Percentiles rank a stretch among this genome's conserved stretches.
These are phyloP conservation scores for Mycosphaerella sp. DNA, from an alignment of 2,329 filamentous ascomycete species.

Conservation along the genomic window DNA sequence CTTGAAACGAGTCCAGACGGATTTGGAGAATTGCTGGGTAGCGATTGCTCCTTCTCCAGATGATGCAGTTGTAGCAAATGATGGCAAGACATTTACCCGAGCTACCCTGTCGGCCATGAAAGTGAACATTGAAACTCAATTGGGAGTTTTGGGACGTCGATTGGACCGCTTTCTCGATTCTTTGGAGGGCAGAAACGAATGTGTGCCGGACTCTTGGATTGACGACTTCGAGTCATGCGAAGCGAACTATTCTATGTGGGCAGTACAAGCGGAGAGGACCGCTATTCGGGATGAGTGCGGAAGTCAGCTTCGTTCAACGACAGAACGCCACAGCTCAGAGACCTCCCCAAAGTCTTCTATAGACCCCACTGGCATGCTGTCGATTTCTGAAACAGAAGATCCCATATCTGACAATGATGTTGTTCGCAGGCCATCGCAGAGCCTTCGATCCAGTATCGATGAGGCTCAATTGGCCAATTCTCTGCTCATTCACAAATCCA, in stretches of 20 bases:
- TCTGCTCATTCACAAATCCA: neutral
- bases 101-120: conserved; percentile 35
- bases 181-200: conserved; percentile 76
- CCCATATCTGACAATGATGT: conserved; percentile 12
- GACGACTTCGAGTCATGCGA: conserved; percentile 79
- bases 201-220: conserved; percentile 79
- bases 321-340: neutral
- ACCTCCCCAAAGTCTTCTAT: neutral
- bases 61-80: neutral
- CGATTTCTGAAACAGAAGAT: conserved; percentile 13
- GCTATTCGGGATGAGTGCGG: conserved; percentile 58
- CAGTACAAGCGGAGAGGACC: conserved; percentile 65
- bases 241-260: conserved; percentile 71
- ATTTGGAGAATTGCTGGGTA: conserved; percentile 61
- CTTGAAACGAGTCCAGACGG: conserved; percentile 57
- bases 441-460: conserved; percentile 5
- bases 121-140: conserved; percentile 58
- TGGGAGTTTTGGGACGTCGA: conserved; percentile 61
- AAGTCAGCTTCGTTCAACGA: neutral
- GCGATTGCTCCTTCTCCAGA: conserved; percentile 41
- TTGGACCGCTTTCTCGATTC: conserved; percentile 82
- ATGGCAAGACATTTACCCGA: conserved; percentile 18
- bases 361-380: neutral
- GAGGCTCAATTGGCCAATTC: neutral
- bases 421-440: conserved; percentile 12